These are phyloP conservation scores for Teratosphaeria destructans DNA, from an alignment of 2,329 filamentous ascomycete species.

Conservation along the genomic window DNA sequence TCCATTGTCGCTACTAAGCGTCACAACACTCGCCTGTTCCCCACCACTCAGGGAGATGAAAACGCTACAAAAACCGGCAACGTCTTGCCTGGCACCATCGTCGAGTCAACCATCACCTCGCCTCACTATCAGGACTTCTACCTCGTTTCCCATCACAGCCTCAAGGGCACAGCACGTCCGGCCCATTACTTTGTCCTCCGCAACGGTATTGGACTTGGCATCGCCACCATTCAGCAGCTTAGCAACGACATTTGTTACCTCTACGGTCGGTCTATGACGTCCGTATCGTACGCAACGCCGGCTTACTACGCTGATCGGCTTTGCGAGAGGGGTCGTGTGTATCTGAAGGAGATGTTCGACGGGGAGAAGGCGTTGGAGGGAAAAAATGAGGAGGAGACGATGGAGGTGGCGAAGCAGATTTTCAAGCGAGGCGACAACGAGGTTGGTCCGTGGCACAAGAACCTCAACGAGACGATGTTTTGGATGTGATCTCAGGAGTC, in stretches of 20 bases:
- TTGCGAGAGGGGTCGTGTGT: conserved; percentile 28
- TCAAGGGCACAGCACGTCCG: conserved; percentile 5
- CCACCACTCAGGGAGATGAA: not conserved
- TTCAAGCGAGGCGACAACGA: no score
- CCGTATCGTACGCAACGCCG: conserved; percentile 27
- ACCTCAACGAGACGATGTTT: conserved; percentile 14
- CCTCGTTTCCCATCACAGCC: conserved; percentile 11
- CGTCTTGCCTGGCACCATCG: conserved; percentile 6
- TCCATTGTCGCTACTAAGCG: conserved; percentile 25
- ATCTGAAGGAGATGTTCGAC: conserved; percentile 8
- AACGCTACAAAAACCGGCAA: conserved; percentile 3
- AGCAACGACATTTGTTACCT: conserved; percentile 24
- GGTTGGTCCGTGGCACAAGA: conserved; percentile 10
- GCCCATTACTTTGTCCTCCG: conserved; percentile 23
- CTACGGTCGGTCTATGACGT: conserved; percentile 22
- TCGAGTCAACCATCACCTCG: conserved; percentile 3
- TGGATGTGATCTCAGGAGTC: conserved; percentile 3
- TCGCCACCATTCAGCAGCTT: conserved; percentile 7
- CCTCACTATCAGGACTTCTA: conserved; percentile 13
- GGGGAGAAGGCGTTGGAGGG: no score
- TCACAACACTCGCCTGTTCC: conserved; percentile 31
- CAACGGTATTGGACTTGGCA: conserved; percentile 15
- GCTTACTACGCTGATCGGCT: conserved; percentile 32
- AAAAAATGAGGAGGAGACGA: no score
- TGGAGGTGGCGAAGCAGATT: no score